Base-by-base conservation (phyloP, 2,329 filamentous ascomycete species). In the Colletotrichum sp. region DNA sequence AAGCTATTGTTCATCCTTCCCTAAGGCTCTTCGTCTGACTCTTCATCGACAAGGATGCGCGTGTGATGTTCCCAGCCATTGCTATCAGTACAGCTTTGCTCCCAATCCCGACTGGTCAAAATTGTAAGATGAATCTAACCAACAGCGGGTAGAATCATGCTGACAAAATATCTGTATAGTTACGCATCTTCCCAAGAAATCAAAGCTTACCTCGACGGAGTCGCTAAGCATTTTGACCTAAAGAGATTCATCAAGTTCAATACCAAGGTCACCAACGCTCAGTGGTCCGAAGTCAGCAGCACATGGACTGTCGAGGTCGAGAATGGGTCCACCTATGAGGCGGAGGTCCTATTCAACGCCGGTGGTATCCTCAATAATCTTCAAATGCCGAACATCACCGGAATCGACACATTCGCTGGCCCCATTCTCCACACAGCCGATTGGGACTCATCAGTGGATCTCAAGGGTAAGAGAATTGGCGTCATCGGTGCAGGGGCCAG, bases 21-120 rank as follows among this genome's bases (percentile, higher is more conserved):
- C 0, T n/a, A 18, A 2, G 1, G 18, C 3, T 49, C 39, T 12
- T n/a, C 0, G 5, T 21, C 44, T 59, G 4, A 28, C 24, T 18
- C 2, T 4, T 13, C 1, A 9, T 24, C 4, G 3, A 24, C 1
- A 3, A 59, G 55, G 55, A 26, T 59, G 55, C 26, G 55, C 55
- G 3, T 59, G 55, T 4, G 55, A 59, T 28, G 55, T 59, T 18
- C 55, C 55, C 0, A 59, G 55, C 5, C 55, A 59, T 28, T 59
- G 55, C 24, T 59, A 59, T 28, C 55, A 59, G 55, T 59, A 59
- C 24, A 59, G 55, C 24, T 59, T 59, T 4, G 55, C 55, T 0
- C 55, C 55, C 15, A 59, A 59, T 2, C 55, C 55, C 3, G 55
- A 59, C 15, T 59, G 55, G 55, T 59, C 55, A 12, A 59, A 28